Evolutionary conservation across 331 rosid genomes (phyloP).

Genomic region (Malus hybrid): DNA sequence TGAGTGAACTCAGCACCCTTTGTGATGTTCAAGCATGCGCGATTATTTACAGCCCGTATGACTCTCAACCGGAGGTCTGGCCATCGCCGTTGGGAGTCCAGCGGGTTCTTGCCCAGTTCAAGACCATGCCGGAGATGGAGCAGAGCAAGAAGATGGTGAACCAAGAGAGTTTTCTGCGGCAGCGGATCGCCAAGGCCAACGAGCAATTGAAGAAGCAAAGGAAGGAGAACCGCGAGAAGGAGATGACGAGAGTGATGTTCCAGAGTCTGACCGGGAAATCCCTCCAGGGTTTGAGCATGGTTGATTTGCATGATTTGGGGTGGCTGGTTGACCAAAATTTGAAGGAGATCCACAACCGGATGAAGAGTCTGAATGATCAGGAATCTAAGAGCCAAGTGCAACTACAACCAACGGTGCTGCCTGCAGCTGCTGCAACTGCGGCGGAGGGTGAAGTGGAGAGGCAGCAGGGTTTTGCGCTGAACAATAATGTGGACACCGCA

Average conservation of each 20-base stretch:
- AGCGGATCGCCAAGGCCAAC: conserved; percentile 34
- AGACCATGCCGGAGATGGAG: conserved; percentile 26
- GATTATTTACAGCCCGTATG: conserved; percentile 37
- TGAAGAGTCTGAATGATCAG: background rate
- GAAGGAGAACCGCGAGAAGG: conserved; percentile 37
- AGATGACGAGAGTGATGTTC: conserved; percentile 25
- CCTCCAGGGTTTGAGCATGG: conserved; percentile 13
- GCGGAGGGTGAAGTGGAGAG: background rate
- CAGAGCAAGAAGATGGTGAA: conserved; percentile 46
- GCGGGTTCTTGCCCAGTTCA: conserved; percentile 19
- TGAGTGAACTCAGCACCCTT: conserved; percentile 42
- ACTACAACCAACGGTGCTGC: background rate
- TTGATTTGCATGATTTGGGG: conserved; percentile 24
- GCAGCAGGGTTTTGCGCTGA: background rate
- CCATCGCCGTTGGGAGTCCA: conserved; percentile 24
- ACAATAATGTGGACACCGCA: background rate
- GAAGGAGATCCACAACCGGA: conserved; percentile 12
- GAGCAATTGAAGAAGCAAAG: conserved; percentile 32
- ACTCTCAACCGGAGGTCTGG: conserved; percentile 33
- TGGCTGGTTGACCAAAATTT: conserved; percentile 24
- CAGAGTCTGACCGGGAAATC: conserved; percentile 2
- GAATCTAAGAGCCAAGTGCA: background rate
- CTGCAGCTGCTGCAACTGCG: background rate
- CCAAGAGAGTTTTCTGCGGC: conserved; percentile 41
- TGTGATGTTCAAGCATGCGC: conserved; percentile 59